Evolutionary conservation across 208 protist genomes (phyloP).

Genomic region (Crithidia expoeki): DNA sequence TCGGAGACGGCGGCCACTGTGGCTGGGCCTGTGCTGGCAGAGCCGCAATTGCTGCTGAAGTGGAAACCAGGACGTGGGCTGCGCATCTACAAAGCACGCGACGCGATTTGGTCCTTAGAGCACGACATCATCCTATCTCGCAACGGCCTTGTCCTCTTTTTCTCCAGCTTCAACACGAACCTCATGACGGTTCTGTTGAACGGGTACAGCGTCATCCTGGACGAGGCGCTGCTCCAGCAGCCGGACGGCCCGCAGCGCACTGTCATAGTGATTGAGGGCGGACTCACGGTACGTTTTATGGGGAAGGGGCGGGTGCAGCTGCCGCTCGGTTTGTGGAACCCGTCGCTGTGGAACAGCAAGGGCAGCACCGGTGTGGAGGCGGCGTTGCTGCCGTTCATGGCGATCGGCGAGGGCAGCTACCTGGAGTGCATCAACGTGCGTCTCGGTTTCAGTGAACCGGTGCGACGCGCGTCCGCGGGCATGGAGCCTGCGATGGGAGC

Average conservation of each 20-base stretch:
- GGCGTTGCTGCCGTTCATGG: conserved; percentile 69
- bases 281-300: conserved; percentile 71
- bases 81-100: conserved; percentile 32
- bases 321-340: conserved; percentile 38
- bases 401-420: conserved; percentile 79
- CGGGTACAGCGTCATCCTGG: conserved; percentile 57
- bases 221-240: conserved; percentile 34
- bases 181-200: conserved; percentile 73
- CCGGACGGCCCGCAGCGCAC: conserved; percentile 34
- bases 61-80: conserved; percentile 28
- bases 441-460: conserved; percentile 43
- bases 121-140: conserved; percentile 40
- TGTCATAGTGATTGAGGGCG: conserved; percentile 70
- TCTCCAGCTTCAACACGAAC: conserved; percentile 68
- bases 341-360: conserved; percentile 29
- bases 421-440: conserved; percentile 57
- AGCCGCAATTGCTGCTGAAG: conserved; percentile 13
- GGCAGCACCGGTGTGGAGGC: conserved; percentile 42
- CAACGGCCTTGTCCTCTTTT: conserved; percentile 61
- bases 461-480: too few species aligned
- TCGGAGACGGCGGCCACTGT: background rate
- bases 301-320: conserved; percentile 61
- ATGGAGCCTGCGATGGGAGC: background rate
- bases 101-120: conserved; percentile 25
- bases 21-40: background rate